Percentiles rank a stretch among this genome's conserved stretches.
Conservation (phyloP, 148 eudicot genomes). For the Rhododendron mucronatum region DNA sequence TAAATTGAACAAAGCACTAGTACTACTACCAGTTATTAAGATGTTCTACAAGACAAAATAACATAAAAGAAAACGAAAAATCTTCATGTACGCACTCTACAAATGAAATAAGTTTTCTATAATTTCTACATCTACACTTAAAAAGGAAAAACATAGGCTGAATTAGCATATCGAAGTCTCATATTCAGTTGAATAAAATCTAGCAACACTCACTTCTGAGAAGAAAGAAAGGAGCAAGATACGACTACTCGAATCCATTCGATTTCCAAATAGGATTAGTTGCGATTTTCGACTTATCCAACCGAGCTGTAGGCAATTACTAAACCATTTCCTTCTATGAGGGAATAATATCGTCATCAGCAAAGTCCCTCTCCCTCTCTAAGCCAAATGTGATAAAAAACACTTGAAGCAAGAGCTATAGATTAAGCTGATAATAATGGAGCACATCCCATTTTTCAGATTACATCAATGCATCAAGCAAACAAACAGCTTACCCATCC, state of each 20-base stretch:
- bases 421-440: not conserved
- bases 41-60: not conserved
- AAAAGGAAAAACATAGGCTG: not conserved
- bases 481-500: not conserved
- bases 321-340: not conserved
- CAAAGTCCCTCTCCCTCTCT: not conserved
- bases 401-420: not conserved
- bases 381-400: not conserved
- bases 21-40: not conserved
- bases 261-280: too few species aligned
- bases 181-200: too few species aligned
- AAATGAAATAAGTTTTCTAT: not conserved
- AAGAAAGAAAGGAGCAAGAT: too few species aligned
- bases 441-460: not conserved
- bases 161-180: not conserved
- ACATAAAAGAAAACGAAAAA: not conserved
- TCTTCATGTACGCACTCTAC: not conserved
- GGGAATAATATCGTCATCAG: not conserved
- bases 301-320: not conserved
- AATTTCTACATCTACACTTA: not conserved
- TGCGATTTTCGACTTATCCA: not conserved
- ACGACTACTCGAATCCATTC: too few species aligned
- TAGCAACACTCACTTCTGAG: too few species aligned
- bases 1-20: not conserved
- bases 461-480: slow-evolving; percentile 5